phyloP scores from a whole-genome alignment of 768 basidiomycete species.

The Steccherinum ochraceum region DNA sequence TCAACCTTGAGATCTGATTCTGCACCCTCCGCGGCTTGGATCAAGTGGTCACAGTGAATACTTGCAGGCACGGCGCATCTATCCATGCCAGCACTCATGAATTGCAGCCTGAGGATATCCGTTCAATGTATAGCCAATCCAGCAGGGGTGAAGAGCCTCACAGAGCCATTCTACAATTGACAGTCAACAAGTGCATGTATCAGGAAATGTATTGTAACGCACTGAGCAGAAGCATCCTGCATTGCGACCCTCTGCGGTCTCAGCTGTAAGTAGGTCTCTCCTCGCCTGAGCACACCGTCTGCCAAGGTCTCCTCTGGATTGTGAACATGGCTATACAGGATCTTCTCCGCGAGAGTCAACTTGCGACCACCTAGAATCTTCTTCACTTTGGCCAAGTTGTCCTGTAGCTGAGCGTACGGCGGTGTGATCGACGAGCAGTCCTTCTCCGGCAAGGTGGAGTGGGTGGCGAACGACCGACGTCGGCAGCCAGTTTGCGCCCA shows the following conservation, averaged over 20 bases:
- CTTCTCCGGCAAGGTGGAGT: slow-evolving; percentile 39
- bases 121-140: slow-evolving; percentile 2
- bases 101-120: slow-evolving; percentile 67
- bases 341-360: slow-evolving; percentile 95
- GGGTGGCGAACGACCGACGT: slow-evolving; percentile 30
- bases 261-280: slow-evolving; percentile 86
- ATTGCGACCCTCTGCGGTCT: slow-evolving; percentile 92
- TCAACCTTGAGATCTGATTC: slow-evolving; percentile 66
- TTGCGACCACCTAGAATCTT: slow-evolving; percentile 65
- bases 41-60: slow-evolving; percentile 98
- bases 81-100: slow-evolving; percentile 91
- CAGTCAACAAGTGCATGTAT: slow-evolving; percentile 7
- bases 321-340: slow-evolving; percentile 87
- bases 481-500: slow-evolving; percentile 3
- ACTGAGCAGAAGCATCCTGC: slow-evolving; percentile 94
- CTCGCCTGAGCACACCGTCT: slow-evolving; percentile 64
- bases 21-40: slow-evolving; percentile 89
- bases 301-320: slow-evolving; percentile 70
- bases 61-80: slow-evolving; percentile 82
- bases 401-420: slow-evolving; percentile 66
- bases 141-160: slow-evolving; percentile 30
- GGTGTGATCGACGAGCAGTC: slow-evolving; percentile 76
- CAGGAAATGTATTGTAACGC: slow-evolving; percentile 27
- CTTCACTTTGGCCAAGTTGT: slow-evolving; percentile 67
- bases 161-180: slow-evolving; percentile 67